These are phyloP conservation scores for Colletotrichum lindemuthianum DNA, from an alignment of 2,329 filamentous ascomycete species.

Conservation along the genomic window DNA sequence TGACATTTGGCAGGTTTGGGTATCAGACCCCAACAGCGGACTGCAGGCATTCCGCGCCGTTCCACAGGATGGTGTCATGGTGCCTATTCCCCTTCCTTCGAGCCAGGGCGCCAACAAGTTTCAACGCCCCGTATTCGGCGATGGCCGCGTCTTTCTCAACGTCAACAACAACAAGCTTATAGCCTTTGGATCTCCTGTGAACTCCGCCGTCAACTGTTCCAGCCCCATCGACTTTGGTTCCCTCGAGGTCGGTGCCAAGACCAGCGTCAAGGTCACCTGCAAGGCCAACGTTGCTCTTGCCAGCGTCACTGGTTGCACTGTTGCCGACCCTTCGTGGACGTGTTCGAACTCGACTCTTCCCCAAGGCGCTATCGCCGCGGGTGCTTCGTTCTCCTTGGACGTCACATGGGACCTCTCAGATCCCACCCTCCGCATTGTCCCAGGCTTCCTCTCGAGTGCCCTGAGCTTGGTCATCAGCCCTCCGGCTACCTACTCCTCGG, in stretches of 20 bases:
- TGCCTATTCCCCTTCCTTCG: slow-evolving; percentile 47
- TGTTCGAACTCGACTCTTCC: slow-evolving; percentile 51
- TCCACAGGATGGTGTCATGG: slow-evolving; percentile 47
- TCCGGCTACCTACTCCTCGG: slow-evolving; percentile 47
- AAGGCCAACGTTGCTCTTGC: slow-evolving; percentile 50
- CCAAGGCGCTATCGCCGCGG: slow-evolving; percentile 45
- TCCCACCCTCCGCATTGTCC: slow-evolving; percentile 42
- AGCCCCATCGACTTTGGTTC: slow-evolving; percentile 51
- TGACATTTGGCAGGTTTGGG: slow-evolving; percentile 44
- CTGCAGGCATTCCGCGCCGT: slow-evolving; percentile 52
- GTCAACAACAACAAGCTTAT: slow-evolving; percentile 45
- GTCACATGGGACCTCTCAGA: slow-evolving; percentile 50
- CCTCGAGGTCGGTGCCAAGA: slow-evolving; percentile 46
- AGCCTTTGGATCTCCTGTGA: slow-evolving; percentile 52
- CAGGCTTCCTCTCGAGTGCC: slow-evolving; percentile 48
- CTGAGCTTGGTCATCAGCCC: slow-evolving; percentile 51
- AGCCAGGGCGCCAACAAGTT: slow-evolving; percentile 52
- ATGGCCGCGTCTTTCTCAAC: slow-evolving; percentile 49
- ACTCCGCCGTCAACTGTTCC: slow-evolving; percentile 51
- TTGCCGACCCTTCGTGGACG: slow-evolving; percentile 48
- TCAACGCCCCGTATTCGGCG: slow-evolving; percentile 52
- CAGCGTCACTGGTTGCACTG: slow-evolving; percentile 48
- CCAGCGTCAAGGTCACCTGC: slow-evolving; percentile 46
- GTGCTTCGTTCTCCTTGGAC: slow-evolving; percentile 50
- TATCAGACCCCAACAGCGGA: slow-evolving; percentile 50